Percentiles rank a stretch among this genome's conserved stretches.
Conservation (phyloP, 192 early-diverging fungal genomes). For the Entrophospora sp. region DNA sequence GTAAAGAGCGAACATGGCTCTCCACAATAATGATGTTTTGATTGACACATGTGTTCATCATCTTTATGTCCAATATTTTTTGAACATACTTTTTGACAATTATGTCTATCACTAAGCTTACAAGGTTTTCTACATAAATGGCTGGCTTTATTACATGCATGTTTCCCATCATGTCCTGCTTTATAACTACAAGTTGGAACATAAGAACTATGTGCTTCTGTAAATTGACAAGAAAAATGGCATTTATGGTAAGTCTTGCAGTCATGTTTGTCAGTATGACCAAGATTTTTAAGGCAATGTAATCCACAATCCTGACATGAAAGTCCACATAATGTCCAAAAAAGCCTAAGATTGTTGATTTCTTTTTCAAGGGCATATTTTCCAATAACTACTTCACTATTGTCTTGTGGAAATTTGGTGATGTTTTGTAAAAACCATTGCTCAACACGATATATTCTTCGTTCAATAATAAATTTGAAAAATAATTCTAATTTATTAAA, state of each 20-base stretch:
- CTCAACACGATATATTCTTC: constrained; percentile 5
- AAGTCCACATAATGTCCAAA: constrained; percentile 9
- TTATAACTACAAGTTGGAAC: not conserved
- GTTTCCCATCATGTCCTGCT: constrained; percentile 12
- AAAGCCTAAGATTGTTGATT: not conserved
- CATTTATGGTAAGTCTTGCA: constrained; percentile 21
- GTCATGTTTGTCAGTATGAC: constrained; percentile 14
- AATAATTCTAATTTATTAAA: not conserved
- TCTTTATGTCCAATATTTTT: constrained; percentile 19
- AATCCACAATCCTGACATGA: constrained; percentile 9
- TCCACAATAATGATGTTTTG: constrained; percentile 23
- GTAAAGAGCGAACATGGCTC: constrained; percentile 13
- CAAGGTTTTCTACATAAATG: constrained; percentile 6
- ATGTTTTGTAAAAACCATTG: constrained; percentile 14
- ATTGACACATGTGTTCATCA: constrained; percentile 8
- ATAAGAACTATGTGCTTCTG: not conserved
- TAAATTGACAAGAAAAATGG: constrained; percentile 1
- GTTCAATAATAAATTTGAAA: constrained; percentile 10
- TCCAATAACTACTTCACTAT: constrained; percentile 1
- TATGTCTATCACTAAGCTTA: not conserved
- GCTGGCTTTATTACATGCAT: constrained; percentile 9
- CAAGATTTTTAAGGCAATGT: constrained; percentile 1
- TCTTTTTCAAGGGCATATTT: not conserved
- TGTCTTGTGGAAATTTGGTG: not conserved
- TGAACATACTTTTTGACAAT: constrained; percentile 14